phyloP scores from a whole-genome alignment of 1,284 basidiomycete species.

The Rhodotorula sp. region DNA sequence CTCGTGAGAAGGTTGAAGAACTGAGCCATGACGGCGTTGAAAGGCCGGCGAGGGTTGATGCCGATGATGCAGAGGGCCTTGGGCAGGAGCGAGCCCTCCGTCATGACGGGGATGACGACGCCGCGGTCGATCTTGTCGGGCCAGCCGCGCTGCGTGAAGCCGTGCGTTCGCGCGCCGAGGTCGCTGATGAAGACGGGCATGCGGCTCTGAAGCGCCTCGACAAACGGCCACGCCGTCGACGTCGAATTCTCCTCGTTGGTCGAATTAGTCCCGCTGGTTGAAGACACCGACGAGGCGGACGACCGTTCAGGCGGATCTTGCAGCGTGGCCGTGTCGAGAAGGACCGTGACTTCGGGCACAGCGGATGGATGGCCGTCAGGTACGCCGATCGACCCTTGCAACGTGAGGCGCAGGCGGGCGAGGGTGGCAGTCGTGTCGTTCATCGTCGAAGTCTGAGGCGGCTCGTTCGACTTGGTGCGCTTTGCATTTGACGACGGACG shows the following conservation, averaged over 20 bases:
- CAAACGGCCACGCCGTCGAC: constrained; percentile 31
- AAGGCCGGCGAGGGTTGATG: constrained; percentile 47
- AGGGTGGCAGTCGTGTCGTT: not conserved
- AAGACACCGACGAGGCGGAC: constrained; percentile 7
- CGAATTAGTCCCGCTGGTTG: not conserved
- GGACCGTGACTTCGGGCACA: constrained; percentile 13
- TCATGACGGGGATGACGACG: constrained; percentile 51
- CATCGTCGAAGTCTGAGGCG: not conserved
- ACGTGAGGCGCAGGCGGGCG: constrained; percentile 3
- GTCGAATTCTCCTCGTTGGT: not conserved
- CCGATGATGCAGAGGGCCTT: constrained; percentile 52
- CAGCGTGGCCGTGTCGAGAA: constrained; percentile 13
- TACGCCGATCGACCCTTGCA: constrained; percentile 32
- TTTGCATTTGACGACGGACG: not conserved
- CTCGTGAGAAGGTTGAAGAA: constrained; percentile 29
- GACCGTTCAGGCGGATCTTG: not conserved
- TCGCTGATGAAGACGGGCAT: constrained; percentile 34
- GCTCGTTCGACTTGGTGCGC: not conserved
- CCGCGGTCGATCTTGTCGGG: constrained; percentile 51
- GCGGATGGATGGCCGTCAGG: constrained; percentile 24
- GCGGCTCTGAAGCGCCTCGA: constrained; percentile 25
- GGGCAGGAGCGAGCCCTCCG: constrained; percentile 47
- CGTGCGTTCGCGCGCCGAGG: constrained; percentile 18
- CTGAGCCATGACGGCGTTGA: constrained; percentile 14
- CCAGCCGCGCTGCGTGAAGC: constrained; percentile 47